Evolutionary conservation across 345 rosid genomes (phyloP).

Genomic region (Citrus hindsii): DNA sequence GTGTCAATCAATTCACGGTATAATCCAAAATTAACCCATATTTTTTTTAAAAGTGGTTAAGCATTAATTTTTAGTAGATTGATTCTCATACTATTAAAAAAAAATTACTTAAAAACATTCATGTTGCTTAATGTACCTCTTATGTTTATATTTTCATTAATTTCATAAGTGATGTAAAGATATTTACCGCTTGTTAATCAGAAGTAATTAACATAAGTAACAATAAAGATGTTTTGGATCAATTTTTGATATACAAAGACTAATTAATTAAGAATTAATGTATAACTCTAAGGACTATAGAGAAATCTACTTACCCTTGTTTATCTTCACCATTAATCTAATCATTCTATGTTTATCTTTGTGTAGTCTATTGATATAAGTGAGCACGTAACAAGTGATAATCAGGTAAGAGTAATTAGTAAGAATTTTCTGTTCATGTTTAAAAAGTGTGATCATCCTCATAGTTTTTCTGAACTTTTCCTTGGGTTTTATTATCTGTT

Average conservation of each 20-base stretch:
- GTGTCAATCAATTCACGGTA: no score
- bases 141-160: no score
- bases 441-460: background rate
- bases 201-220: no score
- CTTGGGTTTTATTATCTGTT: background rate
- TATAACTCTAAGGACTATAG: background rate
- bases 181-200: no score
- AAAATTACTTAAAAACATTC: no score
- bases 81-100: no score
- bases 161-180: no score
- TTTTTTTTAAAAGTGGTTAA: no score
- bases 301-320: background rate
- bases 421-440: background rate
- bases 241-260: background rate
- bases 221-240: no score
- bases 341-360: slow-evolving; percentile 1
- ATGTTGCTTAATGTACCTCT: no score
- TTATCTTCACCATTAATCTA: background rate
- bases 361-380: slow-evolving; percentile 71
- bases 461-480: background rate
- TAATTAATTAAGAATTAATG: background rate
- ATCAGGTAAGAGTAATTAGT: slow-evolving; percentile 47
- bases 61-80: no score
- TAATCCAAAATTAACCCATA: no score
- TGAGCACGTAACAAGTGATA: slow-evolving; percentile 76